Evolutionary conservation across 208 protist species (phyloP).

Genomic region (Crithidia sp.): DNA sequence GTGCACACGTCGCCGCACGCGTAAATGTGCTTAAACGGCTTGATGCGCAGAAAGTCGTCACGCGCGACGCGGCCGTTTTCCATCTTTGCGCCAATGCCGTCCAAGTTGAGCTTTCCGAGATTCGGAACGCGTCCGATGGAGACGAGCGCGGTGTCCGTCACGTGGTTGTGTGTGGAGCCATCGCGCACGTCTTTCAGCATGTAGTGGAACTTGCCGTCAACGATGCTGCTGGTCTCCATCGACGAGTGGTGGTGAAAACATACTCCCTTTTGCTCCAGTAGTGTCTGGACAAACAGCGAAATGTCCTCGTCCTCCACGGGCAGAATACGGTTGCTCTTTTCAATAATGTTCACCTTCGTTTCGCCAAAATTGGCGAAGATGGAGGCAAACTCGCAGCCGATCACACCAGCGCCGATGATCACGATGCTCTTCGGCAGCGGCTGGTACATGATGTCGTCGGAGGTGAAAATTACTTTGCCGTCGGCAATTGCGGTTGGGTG

Average conservation of each 20-base stretch:
- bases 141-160: conserved; percentile 82
- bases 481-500: conserved; percentile 76
- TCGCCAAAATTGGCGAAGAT: conserved; percentile 92
- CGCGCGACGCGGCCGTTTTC: conserved; percentile 44
- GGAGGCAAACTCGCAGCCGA: conserved; percentile 92
- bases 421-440: conserved; percentile 88
- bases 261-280: conserved; percentile 78
- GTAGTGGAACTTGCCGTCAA: conserved; percentile 80
- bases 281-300: conserved; percentile 78
- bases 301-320: conserved; percentile 93
- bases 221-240: conserved; percentile 70
- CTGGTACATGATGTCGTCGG: conserved; percentile 89
- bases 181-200: conserved; percentile 67
- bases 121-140: conserved; percentile 90
- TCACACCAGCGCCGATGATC: conserved; percentile 92
- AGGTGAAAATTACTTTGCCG: conserved; percentile 87
- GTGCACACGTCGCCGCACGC: conserved; percentile 85
- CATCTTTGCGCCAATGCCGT: conserved; percentile 61
- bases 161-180: conserved; percentile 45
- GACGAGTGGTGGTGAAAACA: conserved; percentile 85
- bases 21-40: conserved; percentile 87
- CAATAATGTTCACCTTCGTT: conserved; percentile 88
- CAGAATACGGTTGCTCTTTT: conserved; percentile 84
- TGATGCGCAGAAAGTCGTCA: conserved; percentile 71
- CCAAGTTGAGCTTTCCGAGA: conserved; percentile 51